Evolutionary conservation across 805 yeast species (phyloP).

Genomic region (Kurtzmaniella cleridarum): DNA sequence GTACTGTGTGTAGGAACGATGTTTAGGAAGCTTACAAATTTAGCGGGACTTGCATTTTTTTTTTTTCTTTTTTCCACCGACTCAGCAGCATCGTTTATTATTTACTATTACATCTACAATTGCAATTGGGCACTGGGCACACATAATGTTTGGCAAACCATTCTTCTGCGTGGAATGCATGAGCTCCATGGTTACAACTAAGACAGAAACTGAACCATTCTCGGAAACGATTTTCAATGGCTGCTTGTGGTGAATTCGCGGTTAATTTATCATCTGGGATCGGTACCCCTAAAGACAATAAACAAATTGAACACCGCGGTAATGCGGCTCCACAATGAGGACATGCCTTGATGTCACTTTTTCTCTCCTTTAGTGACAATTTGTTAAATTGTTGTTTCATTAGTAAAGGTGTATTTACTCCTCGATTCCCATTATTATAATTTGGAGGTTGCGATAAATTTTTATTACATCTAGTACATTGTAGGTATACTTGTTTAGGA

Average conservation of each 20-base stretch:
- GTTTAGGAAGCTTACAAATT: too few species aligned
- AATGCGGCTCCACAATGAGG: conserved; percentile 84
- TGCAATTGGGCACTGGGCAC: conserved; percentile 94
- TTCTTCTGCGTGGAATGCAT: conserved; percentile 91
- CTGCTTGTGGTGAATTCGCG: conserved; percentile 20
- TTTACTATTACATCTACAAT: conserved; percentile 70
- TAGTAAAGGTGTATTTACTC: conserved; percentile 10
- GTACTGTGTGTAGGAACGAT: too few species aligned
- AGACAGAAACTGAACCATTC: conserved; percentile 92
- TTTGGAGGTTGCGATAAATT: conserved; percentile 43
- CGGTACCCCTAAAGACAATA: conserved; percentile 70
- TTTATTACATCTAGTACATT: conserved; percentile 79
- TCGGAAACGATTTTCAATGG: conserved; percentile 44
- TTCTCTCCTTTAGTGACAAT: conserved; percentile 11
- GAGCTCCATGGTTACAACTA: conserved; percentile 90
- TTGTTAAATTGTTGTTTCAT: conserved; percentile 32
- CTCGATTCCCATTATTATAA: conserved; percentile 5
- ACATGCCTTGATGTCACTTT: conserved; percentile 39
- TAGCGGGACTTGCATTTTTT: too few species aligned
- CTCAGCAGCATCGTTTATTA: conserved; percentile 10
- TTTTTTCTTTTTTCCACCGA: background rate
- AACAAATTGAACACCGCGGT: conserved; percentile 88
- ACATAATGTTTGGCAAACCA: conserved; percentile 87
- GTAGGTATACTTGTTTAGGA: conserved; percentile 73
- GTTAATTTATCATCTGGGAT: conserved; percentile 38